A percentile compares a stretch with the other conserved stretches of the same genome.
phyloP scores from a whole-genome alignment of 2,329 filamentous ascomycete species.

The Tolypocladium sp. region DNA sequence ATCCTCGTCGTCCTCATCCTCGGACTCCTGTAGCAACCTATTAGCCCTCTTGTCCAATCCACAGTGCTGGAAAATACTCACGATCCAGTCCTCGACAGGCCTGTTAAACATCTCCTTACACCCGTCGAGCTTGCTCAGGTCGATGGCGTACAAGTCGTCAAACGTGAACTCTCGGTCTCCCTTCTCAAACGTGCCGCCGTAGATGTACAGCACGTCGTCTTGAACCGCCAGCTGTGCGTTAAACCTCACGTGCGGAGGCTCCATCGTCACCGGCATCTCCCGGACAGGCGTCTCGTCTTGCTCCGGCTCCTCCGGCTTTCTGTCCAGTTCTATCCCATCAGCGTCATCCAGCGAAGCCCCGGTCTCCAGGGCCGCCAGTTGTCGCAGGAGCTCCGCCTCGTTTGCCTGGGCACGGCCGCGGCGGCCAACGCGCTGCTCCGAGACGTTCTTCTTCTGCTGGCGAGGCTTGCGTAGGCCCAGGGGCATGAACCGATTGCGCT shows the following conservation, averaged over 20 bases:
- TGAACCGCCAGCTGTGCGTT: conserved; percentile 87
- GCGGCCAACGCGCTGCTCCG: conserved; percentile 46
- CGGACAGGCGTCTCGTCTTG: conserved; percentile 50
- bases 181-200: conserved; percentile 91
- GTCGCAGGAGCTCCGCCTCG: conserved; percentile 81
- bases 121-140: conserved; percentile 90
- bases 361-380: conserved; percentile 76
- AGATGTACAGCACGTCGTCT: conserved; percentile 87
- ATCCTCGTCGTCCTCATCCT: conserved; percentile 48
- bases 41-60: conserved; percentile 5
- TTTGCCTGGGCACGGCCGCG: conserved; percentile 77
- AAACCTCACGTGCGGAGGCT: conserved; percentile 84
- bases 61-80: conserved; percentile 25
- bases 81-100: conserved; percentile 75
- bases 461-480: conserved; percentile 68
- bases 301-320: conserved; percentile 40
- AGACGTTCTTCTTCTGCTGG: conserved; percentile 47
- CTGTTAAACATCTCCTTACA: conserved; percentile 85
- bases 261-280: conserved; percentile 60
- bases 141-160: conserved; percentile 86
- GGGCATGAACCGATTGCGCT: conserved; percentile 90
- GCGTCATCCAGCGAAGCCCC: conserved; percentile 53
- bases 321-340: conserved; percentile 39
- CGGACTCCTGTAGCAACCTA: conserved; percentile 36
- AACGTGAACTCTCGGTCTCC: conserved; percentile 93